Conservation (phyloP, 2,329 filamentous ascomycete species). For the Geoglossum cookeanum region DNA sequence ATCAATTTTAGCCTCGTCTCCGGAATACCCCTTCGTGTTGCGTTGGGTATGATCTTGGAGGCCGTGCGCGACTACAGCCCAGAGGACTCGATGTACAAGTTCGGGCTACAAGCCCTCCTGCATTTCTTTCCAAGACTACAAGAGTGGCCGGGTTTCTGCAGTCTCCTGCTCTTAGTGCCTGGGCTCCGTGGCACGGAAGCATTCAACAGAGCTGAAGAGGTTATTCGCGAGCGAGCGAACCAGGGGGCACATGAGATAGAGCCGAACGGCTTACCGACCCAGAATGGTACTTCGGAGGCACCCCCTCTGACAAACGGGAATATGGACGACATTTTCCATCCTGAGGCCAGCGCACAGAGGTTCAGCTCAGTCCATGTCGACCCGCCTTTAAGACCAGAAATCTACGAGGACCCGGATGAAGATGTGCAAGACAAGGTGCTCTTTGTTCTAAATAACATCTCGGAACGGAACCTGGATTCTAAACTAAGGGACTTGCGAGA, state of each 20-base stretch:
- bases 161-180: conserved; percentile 62
- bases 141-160: conserved; percentile 94
- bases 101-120: conserved; percentile 84
- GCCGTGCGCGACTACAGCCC: conserved; percentile 70
- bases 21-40: conserved; percentile 76
- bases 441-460: conserved; percentile 93
- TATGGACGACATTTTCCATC: conserved; percentile 37
- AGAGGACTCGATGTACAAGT: conserved; percentile 91
- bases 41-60: conserved; percentile 94
- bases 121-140: conserved; percentile 66
- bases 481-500: conserved; percentile 71
- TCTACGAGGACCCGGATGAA: conserved; percentile 66
- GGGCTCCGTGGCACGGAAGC: conserved; percentile 72
- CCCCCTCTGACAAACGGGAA: conserved; percentile 49
- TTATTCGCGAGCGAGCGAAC: conserved; percentile 49
- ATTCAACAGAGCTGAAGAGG: conserved; percentile 63
- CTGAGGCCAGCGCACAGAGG: conserved; percentile 44
- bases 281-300: conserved; percentile 22
- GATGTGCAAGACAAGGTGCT: conserved; percentile 83
- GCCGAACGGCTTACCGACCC: conserved; percentile 20
- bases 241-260: conserved; percentile 38
- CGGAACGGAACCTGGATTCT: conserved; percentile 64
- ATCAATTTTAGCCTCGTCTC: conserved; percentile 87
- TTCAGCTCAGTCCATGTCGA: conserved; percentile 69
- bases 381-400: conserved; percentile 38